Base-by-base conservation (phyloP, 169 alveolate genomes). In the Plasmodium gonderi region DNA sequence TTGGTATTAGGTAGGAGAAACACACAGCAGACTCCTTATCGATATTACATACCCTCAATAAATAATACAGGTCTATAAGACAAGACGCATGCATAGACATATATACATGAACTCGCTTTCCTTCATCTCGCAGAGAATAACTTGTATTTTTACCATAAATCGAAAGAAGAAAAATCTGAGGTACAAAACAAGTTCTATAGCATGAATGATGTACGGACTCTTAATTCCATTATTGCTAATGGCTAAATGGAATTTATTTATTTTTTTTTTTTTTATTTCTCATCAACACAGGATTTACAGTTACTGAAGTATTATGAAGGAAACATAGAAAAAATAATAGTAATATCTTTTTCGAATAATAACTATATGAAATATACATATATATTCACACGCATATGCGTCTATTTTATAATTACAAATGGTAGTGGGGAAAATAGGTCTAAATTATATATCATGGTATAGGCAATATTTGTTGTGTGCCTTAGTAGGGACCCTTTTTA, bases 111-210 rank as follows among this genome's bases (percentile, higher is more conserved):
- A 36, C 47, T 12, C 29, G 9, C 4, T 47, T 42, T 31, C 79
- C 7, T 26, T 29, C 9, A 36, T 64, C 12, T 31, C 11, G n/a
- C 77, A 90, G 94, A 90, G 36, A 77, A 90, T 45, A 90, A 65
- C n/a, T 90, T 90, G 69, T 90, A 42, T 72, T 47, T 77, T 78
- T 90, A 90, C 26, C 90, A 90, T 51, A 64, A 67, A 45, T 47
- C 49, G 77, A 90, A 60, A 36, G 49, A 5, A 36, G 74, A 65
- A 31, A 68, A 90, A 36, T 20, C 42, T 12, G 67, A 45, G 79
- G 79, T 60, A 76, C 44, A 31, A 40, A 47, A 85, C 38, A 60
- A 20, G 12, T 47, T 44, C 0, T 29, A 0, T n/a, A 23, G 60
- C 9, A 2, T 31, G 20, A 68, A 47, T 38, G 49, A 49, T n/a